Conservation (phyloP, 208 protist species). For the Crithidia acanthocephali region DNA sequence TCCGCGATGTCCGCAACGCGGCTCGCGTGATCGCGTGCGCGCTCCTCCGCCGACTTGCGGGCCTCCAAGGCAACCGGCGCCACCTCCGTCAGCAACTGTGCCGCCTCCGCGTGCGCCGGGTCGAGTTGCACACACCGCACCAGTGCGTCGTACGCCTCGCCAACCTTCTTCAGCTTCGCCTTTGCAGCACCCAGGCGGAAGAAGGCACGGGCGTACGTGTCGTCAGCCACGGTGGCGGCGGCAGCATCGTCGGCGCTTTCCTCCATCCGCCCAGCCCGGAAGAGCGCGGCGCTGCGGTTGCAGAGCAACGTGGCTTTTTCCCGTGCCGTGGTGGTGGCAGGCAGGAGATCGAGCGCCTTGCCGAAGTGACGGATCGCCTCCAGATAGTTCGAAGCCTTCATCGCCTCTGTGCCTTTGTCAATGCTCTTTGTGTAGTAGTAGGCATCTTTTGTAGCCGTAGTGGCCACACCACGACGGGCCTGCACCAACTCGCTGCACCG, state of each 20-base stretch:
- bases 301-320: constrained; percentile 64
- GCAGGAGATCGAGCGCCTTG: constrained; percentile 74
- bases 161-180: constrained; percentile 49
- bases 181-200: constrained; percentile 71
- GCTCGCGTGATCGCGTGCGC: constrained; percentile 40
- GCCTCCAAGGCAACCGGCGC: constrained; percentile 37
- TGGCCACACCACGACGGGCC: constrained; percentile 45
- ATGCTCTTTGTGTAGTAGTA: constrained; percentile 87
- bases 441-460: constrained; percentile 39
- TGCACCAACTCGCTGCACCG: constrained; percentile 55
- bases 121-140: constrained; percentile 63
- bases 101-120: constrained; percentile 51
- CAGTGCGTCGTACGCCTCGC: constrained; percentile 58
- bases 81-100: constrained; percentile 49
- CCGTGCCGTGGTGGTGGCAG: constrained; percentile 18
- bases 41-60: constrained; percentile 56
- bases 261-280: constrained; percentile 42
- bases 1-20: constrained; percentile 46
- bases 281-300: constrained; percentile 82
- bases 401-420: constrained; percentile 68
- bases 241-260: constrained; percentile 69
- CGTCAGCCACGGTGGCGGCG: constrained; percentile 48
- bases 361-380: constrained; percentile 80
- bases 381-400: constrained; percentile 61
- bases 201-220: constrained; percentile 72